Base-by-base conservation (phyloP, 306 rosid species). In the Astragalus glycyphyllos region DNA sequence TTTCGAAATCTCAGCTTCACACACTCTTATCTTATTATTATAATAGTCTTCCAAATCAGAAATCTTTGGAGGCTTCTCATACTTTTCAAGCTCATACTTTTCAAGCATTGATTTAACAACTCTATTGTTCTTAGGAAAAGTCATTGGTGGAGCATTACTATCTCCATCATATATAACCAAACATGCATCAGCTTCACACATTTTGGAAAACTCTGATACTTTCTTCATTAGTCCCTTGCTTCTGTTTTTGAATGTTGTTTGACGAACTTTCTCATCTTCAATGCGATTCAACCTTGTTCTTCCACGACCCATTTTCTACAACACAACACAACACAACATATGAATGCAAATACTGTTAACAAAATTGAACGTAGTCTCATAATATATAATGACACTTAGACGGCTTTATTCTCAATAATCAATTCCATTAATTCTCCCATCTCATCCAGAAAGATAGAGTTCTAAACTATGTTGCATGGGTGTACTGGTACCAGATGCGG, bases 231-330 rank as follows among this genome's bases (percentile, higher is more conserved):
- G 31, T 11, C 68, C 73, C 11, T 48, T 48, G n/a, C 4, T 80
- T 64, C 80, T 64, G 14, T 57, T 41, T 6, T 1, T 10, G 11
- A 69, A 80, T 5, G 77, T 10, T 5, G 8, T 0, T n/a, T 10
- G 63, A 0, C 84, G 74, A 38, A 6, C 3, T 56, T 5, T 62
- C 72, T 13, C 20, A 32, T 31, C 4, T 49, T 16, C 1, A 10
- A 72, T 49, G 8, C 0, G 11, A 10, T 49, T 49, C 45, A 38
- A 1, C 0, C 5, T 5, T 13, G 29, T 7, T 57, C 58, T 75
- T 38, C 23, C 29, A 56, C 80, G 73, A 63, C 60, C 73, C 80
- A 26, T 34, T 40, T 56, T 11, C 17, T 80, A 41, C 77, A 75
- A 48, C 38, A 34, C 38, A 34, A 34, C n/a, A n/a, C n/a, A 26